Conservation (phyloP, 345 rosid species). For the Salix brachista region DNA sequence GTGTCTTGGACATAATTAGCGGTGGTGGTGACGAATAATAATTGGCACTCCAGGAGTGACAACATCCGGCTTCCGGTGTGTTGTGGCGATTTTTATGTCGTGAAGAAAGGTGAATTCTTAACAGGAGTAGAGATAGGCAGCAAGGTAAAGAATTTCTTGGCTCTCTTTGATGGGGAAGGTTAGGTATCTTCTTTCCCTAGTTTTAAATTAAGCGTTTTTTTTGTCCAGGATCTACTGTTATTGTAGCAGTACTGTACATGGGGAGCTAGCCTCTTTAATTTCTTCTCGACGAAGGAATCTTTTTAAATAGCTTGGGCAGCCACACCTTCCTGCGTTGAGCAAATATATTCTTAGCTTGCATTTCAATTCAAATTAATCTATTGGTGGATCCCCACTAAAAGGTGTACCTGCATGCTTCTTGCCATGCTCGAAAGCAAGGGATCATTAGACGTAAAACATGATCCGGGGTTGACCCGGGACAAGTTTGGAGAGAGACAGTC, state of each 20-base stretch:
- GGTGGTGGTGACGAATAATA: neutral
- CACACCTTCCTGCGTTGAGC: neutral
- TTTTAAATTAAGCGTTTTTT: constrained; percentile 31
- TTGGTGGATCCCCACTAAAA: no score
- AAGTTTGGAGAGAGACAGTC: no score
- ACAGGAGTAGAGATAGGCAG: neutral
- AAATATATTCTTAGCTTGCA: no score
- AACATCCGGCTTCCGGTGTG: neutral
- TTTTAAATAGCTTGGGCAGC: neutral
- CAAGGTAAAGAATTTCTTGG: constrained; percentile 5
- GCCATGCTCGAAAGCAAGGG: no score
- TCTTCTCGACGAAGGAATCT: constrained; percentile 21
- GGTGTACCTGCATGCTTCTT: no score
- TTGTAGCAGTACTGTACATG: neutral
- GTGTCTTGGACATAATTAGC: neutral
- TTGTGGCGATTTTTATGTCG: neutral
- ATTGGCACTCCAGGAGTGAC: neutral
- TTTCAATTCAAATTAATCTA: no score
- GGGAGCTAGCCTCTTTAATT: neutral
- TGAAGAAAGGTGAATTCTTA: neutral
- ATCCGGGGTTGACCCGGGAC: no score
- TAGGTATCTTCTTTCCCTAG: constrained; percentile 74
- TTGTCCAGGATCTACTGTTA: neutral
- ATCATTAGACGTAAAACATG: neutral
- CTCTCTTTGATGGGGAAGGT: constrained; percentile 44